These are phyloP conservation scores for Fragilaria radians DNA, from an alignment of 108 stramenopile genomes.

Conservation along the genomic window DNA sequence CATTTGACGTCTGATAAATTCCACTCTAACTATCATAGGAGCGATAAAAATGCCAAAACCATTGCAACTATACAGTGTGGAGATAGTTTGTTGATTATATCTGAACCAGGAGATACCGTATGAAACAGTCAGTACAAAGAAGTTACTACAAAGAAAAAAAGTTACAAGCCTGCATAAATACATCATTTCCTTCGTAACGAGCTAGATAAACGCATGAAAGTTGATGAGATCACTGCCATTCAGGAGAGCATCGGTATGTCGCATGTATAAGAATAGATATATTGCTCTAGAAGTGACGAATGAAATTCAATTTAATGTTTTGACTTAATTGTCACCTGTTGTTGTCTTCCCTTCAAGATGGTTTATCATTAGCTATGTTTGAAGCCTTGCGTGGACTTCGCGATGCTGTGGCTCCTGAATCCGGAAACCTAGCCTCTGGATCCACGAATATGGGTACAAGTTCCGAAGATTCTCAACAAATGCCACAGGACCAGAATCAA, in stretches of 20 bases:
- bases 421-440: slow-evolving; percentile 40
- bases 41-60: too few species aligned
- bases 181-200: too few species aligned
- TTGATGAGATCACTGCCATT: slow-evolving; percentile 74
- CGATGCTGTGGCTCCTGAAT: slow-evolving; percentile 77
- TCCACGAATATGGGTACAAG: slow-evolving; percentile 8
- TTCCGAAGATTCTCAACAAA: slow-evolving; percentile 8
- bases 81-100: too few species aligned
- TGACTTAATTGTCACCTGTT: not conserved
- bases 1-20: too few species aligned
- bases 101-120: too few species aligned
- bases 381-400: slow-evolving; percentile 81
- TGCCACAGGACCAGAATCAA: too few species aligned
- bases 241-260: slow-evolving; percentile 68
- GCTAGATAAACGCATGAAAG: too few species aligned
- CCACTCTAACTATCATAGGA: too few species aligned
- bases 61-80: too few species aligned
- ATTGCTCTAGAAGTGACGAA: not conserved
- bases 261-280: not conserved
- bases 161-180: too few species aligned
- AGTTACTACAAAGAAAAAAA: too few species aligned
- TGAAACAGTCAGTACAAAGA: too few species aligned
- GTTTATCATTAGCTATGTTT: slow-evolving; percentile 78
- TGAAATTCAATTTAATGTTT: not conserved
- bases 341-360: slow-evolving; percentile 13